Conservation (phyloP, 371 early-diverging fungal species). For the Thermomucor indicae-seudaticae region DNA sequence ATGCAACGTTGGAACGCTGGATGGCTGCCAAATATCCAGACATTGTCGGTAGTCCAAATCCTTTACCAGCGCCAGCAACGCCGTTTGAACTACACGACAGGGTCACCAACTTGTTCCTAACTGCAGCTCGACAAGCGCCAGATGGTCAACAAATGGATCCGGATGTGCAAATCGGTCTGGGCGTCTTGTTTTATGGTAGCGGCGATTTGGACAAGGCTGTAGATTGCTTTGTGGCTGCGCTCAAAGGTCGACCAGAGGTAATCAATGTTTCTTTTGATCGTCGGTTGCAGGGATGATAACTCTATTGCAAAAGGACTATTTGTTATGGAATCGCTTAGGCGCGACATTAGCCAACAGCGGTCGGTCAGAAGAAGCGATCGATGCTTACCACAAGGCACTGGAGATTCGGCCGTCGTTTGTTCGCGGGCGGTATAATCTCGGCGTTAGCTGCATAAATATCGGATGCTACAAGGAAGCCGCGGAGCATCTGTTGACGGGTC, state of each 20-base stretch:
- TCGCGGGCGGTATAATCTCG: conserved; percentile 94
- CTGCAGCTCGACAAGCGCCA: conserved; percentile 68
- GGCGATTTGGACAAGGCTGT: conserved; percentile 92
- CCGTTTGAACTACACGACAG: conserved; percentile 63
- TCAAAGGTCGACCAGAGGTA: conserved; percentile 87
- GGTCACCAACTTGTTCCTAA: conserved; percentile 74
- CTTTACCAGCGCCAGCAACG: conserved; percentile 26
- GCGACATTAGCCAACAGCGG: conserved; percentile 94
- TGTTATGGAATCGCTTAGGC: conserved; percentile 95
- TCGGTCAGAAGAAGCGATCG: conserved; percentile 79
- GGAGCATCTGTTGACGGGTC: conserved; percentile 86
- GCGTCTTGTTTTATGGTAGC: conserved; percentile 89
- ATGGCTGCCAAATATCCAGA: conserved; percentile 42
- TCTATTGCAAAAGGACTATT: conserved; percentile 68
- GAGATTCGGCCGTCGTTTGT: conserved; percentile 93
- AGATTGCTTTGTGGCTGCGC: conserved; percentile 94
- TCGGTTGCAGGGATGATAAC: neutral
- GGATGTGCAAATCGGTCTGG: conserved; percentile 92
- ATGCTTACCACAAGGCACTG: conserved; percentile 92
- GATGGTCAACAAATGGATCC: conserved; percentile 80
- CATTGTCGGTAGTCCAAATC: conserved; percentile 7
- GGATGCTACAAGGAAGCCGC: conserved; percentile 92
- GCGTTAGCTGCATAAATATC: conserved; percentile 90
- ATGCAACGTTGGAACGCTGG: conserved; percentile 46
- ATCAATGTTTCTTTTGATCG: conserved; percentile 12